Base-by-base conservation (phyloP, 805 yeast species). In the Diddensiella santjacobensis region DNA sequence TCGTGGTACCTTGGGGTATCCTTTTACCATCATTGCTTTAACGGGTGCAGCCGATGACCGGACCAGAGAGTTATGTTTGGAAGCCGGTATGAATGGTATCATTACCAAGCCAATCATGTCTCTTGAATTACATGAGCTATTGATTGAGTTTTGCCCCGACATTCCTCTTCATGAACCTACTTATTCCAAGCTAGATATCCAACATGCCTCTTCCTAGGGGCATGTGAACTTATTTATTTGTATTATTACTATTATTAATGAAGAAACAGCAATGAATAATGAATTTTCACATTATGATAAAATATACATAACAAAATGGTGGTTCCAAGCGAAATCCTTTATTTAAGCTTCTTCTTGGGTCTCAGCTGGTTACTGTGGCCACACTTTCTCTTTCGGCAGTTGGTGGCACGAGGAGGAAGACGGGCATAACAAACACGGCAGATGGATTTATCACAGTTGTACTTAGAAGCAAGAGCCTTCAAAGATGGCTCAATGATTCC, bases 351-450 rank as follows among this genome's bases (percentile, higher is more conserved):
- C 95, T 91, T 91, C 95, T 91, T 93, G 79, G 98, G 98, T 83
- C 99, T 89, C 78, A 93, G 87, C 83, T 93, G 99, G 84, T 93
- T 93, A 75, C 96, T 82, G 95, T 93, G 99, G 72, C 99, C 99
- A 80, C 99, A 93, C 85, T 93, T 93, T 88, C 97, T 89, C 98
- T 93, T 93, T 83, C 99, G 89, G 85, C 99, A 93, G 96, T 93
- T 93, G 78, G 98, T 93, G 69, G 99, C 99, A 87, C 98, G 95
- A 79, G 99, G 96, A 72, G 99, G 99, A 73, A 93, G 90, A 84
- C 99, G 93, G 69, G 99, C 97, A 85, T 93, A 93, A 83, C 99
- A 93, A 76, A 90, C 87, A 80, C 99, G 95, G 84, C 99, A 93
- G 75, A 93, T 91, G 63, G 96, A 75, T 80, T 93, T 93, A 64